phyloP scores from a whole-genome alignment of 106 monocot species.

The Chionographis japonica region DNA sequence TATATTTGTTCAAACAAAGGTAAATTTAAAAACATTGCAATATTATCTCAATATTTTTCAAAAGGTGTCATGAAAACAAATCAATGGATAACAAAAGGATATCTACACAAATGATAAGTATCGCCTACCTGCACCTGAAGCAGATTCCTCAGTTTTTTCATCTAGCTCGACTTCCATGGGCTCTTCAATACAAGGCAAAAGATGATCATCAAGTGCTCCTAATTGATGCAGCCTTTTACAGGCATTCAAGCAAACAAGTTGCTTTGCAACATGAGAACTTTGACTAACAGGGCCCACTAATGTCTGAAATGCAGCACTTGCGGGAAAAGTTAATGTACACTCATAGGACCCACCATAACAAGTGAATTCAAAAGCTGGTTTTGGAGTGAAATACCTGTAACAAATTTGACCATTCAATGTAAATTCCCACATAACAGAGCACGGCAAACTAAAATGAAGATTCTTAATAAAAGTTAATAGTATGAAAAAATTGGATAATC shows the following conservation, averaged over 20 bases:
- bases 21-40: too few species aligned
- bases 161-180: conserved; percentile 19
- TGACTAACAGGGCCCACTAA: conserved; percentile 49
- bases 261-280: conserved; percentile 61
- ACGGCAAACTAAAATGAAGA: not conserved
- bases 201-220: conserved; percentile 75
- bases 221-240: conserved; percentile 80
- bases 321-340: conserved; percentile 74
- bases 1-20: too few species aligned
- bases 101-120: not conserved
- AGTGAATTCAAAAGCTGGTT: conserved; percentile 44
- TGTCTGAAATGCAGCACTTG: conserved; percentile 68
- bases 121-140: conserved; percentile 51
- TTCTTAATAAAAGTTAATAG: not conserved
- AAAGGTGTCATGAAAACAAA: not conserved
- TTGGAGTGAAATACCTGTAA: conserved; percentile 54
- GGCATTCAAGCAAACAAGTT: conserved; percentile 76
- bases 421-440: not conserved
- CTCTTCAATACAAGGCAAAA: conserved; percentile 47
- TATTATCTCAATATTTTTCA: too few species aligned
- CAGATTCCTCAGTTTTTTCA: conserved; percentile 18
- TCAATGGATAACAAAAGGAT: not conserved
- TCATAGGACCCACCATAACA: conserved; percentile 32
- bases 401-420: not conserved
- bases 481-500: not conserved